These are phyloP conservation scores for Endothia cerciana DNA, from an alignment of 2,329 filamentous ascomycete genomes.

Conservation along the genomic window DNA sequence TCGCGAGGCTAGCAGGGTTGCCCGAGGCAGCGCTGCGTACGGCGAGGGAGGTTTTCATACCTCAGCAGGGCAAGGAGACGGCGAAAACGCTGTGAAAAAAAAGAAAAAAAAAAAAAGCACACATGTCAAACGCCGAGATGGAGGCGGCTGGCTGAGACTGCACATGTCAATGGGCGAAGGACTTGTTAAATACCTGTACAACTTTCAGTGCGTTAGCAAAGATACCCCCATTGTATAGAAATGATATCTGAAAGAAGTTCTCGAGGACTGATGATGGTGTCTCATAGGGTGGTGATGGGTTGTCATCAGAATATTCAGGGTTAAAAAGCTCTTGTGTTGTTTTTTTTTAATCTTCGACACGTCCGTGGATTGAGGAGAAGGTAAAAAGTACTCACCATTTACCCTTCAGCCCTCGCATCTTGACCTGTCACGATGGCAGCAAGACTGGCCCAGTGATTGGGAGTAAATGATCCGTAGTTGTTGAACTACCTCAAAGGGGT, in stretches of 20 bases:
- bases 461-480: conserved; percentile 30
- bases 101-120: not conserved
- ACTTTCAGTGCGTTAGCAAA: conserved; percentile 42
- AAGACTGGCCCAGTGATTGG: conserved; percentile 13
- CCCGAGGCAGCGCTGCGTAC: conserved; percentile 72
- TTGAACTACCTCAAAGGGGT: conserved; percentile 26
- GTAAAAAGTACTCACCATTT: conserved; percentile 21
- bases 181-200: conserved; percentile 27
- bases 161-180: not conserved
- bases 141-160: conserved; percentile 10
- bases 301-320: conserved; percentile 64
- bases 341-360: conserved; percentile 60
- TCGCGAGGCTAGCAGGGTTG: conserved; percentile 84
- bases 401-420: not conserved
- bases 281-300: conserved; percentile 64
- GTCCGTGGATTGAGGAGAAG: conserved; percentile 18
- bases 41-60: conserved; percentile 61
- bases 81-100: not conserved
- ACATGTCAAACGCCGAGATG: not conserved
- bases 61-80: conserved; percentile 15
- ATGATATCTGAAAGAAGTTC: conserved; percentile 30
- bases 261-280: conserved; percentile 37
- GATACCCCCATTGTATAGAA: conserved; percentile 38
- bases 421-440: not conserved
- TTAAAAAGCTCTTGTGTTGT: conserved; percentile 67